A percentile compares a stretch with the other conserved stretches of the same genome.
Evolutionary conservation across 2,329 filamentous ascomycete species (phyloP).

Genomic region (Pseudonectria buxi): DNA sequence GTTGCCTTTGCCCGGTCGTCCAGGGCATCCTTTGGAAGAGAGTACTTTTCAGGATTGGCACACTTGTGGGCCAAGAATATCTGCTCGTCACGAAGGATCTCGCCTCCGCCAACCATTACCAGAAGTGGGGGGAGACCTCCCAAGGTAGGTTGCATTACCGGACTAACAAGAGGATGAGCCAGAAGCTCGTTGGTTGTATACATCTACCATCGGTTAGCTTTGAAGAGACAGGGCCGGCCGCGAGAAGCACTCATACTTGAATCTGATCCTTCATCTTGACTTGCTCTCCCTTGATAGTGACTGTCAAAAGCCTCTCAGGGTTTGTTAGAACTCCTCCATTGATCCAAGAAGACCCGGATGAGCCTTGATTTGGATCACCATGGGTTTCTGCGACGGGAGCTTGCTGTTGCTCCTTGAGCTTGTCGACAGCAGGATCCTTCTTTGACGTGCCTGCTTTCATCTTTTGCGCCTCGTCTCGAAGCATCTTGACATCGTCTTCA

Average conservation of each 20-base stretch:
- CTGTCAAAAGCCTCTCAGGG: constrained; percentile 42
- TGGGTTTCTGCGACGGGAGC: constrained; percentile 24
- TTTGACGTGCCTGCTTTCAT: constrained; percentile 20
- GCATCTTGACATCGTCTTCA: constrained; percentile 59
- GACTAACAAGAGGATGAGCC: constrained; percentile 82
- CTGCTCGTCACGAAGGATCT: constrained; percentile 87
- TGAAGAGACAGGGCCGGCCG: neutral
- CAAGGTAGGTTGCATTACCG: constrained; percentile 77
- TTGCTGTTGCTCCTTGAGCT: constrained; percentile 28
- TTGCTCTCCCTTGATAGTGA: constrained; percentile 63
- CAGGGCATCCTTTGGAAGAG: constrained; percentile 58
- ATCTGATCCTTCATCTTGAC: constrained; percentile 85
- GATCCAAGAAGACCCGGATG: constrained; percentile 18
- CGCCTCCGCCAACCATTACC: constrained; percentile 80
- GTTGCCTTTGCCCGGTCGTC: constrained; percentile 53
- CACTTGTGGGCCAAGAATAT: constrained; percentile 94
- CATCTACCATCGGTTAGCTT: constrained; percentile 41
- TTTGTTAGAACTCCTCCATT: constrained; percentile 23
- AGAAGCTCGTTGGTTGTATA: constrained; percentile 79
- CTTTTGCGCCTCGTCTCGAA: constrained; percentile 46
- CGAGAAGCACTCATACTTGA: constrained; percentile 50
- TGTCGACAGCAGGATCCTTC: constrained; percentile 13
- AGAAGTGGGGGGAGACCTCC: constrained; percentile 84
- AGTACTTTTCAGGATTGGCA: constrained; percentile 72
- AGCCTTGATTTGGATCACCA: constrained; percentile 9